phyloP scores from a whole-genome alignment of 1,284 basidiomycete species.

The Pseudozyma pruni region DNA sequence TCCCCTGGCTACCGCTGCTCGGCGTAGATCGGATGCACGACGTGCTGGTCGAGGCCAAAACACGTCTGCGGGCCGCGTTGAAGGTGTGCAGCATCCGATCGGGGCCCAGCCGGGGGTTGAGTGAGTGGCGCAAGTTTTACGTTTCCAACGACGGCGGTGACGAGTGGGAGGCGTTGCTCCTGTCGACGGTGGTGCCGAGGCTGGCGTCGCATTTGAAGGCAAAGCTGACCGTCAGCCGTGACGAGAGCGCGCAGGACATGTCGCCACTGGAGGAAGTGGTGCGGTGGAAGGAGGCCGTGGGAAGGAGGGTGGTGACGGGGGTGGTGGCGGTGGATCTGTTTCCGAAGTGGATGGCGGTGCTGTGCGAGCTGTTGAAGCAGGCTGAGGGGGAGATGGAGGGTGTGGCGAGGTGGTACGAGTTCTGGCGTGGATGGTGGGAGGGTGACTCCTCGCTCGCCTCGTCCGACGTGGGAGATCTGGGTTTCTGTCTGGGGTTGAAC shows the following conservation, averaged over 20 bases:
- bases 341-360: slow-evolving; percentile 91
- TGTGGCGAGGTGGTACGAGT: slow-evolving; percentile 85
- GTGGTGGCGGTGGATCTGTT: slow-evolving; percentile 84
- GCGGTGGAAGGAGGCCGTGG: slow-evolving; percentile 79
- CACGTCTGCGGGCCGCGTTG: slow-evolving; percentile 83
- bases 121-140: slow-evolving; percentile 49
- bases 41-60: slow-evolving; percentile 82
- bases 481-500: slow-evolving; percentile 85
- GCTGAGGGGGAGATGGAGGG: slow-evolving; percentile 85
- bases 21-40: slow-evolving; percentile 80
- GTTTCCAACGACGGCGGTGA: slow-evolving; percentile 65
- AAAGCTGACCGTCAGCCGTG: slow-evolving; percentile 86
- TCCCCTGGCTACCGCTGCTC: slow-evolving; percentile 90
- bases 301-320: slow-evolving; percentile 66
- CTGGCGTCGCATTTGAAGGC: slow-evolving; percentile 81
- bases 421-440: slow-evolving; percentile 86
- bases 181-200: slow-evolving; percentile 90
- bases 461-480: slow-evolving; percentile 69
- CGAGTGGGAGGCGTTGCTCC: slow-evolving; percentile 88
- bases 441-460: slow-evolving; percentile 71
- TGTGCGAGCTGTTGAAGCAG: slow-evolving; percentile 89
- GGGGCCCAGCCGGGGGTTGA: slow-evolving; percentile 29
- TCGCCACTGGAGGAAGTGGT: slow-evolving; percentile 80
- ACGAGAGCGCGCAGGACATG: slow-evolving; percentile 82
- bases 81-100: slow-evolving; percentile 74